phyloP scores from a whole-genome alignment of 768 basidiomycete genomes.

The Serendipita sp. region DNA sequence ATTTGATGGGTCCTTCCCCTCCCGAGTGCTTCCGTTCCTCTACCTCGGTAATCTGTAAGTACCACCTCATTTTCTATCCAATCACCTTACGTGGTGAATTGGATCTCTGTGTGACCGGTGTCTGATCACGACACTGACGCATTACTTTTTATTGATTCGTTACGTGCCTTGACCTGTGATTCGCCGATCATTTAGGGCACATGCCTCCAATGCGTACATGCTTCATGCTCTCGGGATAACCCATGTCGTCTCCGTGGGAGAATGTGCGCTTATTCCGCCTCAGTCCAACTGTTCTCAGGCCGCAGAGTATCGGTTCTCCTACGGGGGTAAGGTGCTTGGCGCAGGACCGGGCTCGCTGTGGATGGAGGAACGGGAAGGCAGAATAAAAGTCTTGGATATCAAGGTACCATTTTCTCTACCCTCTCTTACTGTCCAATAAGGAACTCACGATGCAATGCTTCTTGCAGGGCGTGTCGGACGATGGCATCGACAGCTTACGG shows the following conservation, averaged over 20 bases:
- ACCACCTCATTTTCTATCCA: constrained; percentile 12
- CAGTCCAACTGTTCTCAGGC: constrained; percentile 13
- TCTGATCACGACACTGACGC: neutral
- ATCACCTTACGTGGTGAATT: neutral
- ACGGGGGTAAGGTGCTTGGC: constrained; percentile 7
- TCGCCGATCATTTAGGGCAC: constrained; percentile 40
- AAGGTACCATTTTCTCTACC: constrained; percentile 24
- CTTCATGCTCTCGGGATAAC: constrained; percentile 90
- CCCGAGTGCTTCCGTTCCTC: constrained; percentile 79
- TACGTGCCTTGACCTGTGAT: constrained; percentile 14
- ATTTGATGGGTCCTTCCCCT: constrained; percentile 94
- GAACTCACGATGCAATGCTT: neutral
- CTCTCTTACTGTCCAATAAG: constrained; percentile 3
- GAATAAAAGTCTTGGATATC: constrained; percentile 83
- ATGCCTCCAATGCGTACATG: constrained; percentile 91
- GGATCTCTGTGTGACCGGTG: neutral
- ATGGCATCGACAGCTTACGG: constrained; percentile 88
- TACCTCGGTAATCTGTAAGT: constrained; percentile 91
- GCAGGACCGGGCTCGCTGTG: constrained; percentile 47
- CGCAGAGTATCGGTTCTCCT: constrained; percentile 11
- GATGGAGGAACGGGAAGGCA: constrained; percentile 75
- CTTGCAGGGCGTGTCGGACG: constrained; percentile 63
- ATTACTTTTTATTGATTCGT: constrained; percentile 7
- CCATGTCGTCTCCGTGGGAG: constrained; percentile 93
- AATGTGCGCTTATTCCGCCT: constrained; percentile 80